These are phyloP conservation scores for Tuber calosporum DNA, from an alignment of 495 filamentous ascomycete species.

Conservation along the genomic window DNA sequence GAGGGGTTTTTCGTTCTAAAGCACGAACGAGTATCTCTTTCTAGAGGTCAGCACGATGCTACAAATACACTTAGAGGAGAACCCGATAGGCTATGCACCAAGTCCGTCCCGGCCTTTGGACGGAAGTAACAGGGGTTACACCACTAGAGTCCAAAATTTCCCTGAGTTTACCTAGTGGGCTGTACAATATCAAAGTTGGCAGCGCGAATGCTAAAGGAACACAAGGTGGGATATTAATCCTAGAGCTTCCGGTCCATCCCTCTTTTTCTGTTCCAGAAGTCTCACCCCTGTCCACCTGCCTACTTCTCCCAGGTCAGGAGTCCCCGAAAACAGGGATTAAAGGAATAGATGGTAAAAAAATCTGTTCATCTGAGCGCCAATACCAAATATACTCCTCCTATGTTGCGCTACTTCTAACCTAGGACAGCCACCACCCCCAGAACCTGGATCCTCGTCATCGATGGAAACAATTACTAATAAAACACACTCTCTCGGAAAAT, in stretches of 20 bases:
- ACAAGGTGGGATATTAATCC: background rate
- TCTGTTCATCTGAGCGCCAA: background rate
- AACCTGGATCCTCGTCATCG: background rate
- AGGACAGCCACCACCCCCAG: background rate
- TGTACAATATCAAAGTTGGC: background rate
- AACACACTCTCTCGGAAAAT: background rate
- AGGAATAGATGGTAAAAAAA: background rate
- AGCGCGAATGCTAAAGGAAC: background rate
- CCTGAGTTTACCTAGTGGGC: background rate
- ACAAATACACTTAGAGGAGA: background rate
- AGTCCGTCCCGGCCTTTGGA: background rate
- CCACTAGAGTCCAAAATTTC: background rate
- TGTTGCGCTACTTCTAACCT: background rate
- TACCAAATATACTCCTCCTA: background rate
- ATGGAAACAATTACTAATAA: background rate
- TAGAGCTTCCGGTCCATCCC: background rate
- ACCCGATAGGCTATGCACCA: background rate
- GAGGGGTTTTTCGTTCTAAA: background rate
- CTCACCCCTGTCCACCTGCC: background rate
- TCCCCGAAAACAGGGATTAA: background rate
- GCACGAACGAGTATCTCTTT: background rate
- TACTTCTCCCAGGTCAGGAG: background rate
- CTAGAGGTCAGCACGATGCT: background rate
- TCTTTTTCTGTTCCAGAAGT: background rate
- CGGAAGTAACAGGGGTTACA: background rate